Conservation (phyloP, 306 rosid genomes). For the Sesbania bispinosa region DNA sequence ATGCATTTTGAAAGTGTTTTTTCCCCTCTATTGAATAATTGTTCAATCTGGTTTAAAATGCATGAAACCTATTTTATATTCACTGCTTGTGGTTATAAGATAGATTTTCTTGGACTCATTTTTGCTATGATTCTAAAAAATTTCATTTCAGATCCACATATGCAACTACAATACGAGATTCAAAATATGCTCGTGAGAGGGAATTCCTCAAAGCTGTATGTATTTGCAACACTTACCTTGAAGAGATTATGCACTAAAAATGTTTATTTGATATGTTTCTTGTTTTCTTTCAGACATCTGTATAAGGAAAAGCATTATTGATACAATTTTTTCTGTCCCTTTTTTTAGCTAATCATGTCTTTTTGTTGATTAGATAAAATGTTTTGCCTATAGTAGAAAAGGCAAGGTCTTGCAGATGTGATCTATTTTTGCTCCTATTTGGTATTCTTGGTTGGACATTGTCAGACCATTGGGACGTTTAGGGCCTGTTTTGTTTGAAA, state of each 20-base stretch:
- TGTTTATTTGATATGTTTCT: background rate
- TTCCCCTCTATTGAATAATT: background rate
- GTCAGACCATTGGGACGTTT: background rate
- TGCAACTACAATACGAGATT: slow-evolving; percentile 92
- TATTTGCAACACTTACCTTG: slow-evolving; percentile 10
- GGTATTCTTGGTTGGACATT: slow-evolving; percentile 6
- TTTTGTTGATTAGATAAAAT: too few relatives aligned
- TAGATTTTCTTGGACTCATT: background rate
- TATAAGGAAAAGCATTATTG: slow-evolving; percentile 4
- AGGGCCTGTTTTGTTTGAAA: too few relatives aligned
- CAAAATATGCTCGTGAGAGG: slow-evolving; percentile 78
- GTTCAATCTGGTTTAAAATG: background rate
- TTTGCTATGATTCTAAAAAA: slow-evolving; percentile 8
- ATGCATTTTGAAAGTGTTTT: background rate
- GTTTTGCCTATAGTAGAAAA: background rate
- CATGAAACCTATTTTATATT: slow-evolving; percentile 2
- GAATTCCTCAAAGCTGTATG: slow-evolving; percentile 94
- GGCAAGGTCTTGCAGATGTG: background rate
- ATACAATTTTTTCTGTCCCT: background rate
- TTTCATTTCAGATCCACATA: slow-evolving; percentile 70
- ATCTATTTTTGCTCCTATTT: background rate
- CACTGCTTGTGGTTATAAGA: slow-evolving; percentile 3
- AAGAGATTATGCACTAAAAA: background rate
- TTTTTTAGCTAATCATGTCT: background rate
- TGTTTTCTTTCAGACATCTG: background rate